A percentile compares a stretch with the other conserved stretches of the same genome.
Conservation (phyloP, 805 yeast genomes). For the Cyberlindnera nakhonratchasimensis region DNA sequence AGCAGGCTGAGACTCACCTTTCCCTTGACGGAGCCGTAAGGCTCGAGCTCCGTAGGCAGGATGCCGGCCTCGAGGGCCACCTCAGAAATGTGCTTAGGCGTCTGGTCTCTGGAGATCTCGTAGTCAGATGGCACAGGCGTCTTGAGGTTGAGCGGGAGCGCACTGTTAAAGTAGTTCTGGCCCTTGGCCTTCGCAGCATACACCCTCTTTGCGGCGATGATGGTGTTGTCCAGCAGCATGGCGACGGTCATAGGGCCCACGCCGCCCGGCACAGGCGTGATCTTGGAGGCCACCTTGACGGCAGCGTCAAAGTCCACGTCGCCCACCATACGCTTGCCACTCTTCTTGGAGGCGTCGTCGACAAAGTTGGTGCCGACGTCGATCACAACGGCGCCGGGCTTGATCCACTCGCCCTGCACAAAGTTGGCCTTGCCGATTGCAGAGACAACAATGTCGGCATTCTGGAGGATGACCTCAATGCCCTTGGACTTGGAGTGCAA, state of each 20-base stretch:
- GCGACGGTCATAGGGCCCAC: slow-evolving; percentile 96
- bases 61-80: slow-evolving; percentile 63
- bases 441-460: slow-evolving; percentile 74
- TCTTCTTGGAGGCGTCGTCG: slow-evolving; percentile 59
- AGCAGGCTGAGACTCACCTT: slow-evolving; percentile 64
- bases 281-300: slow-evolving; percentile 49
- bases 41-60: slow-evolving; percentile 60
- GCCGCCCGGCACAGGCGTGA: slow-evolving; percentile 89
- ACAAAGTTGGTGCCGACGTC: slow-evolving; percentile 83
- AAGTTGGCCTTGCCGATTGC: slow-evolving; percentile 72
- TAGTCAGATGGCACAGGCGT: slow-evolving; percentile 79
- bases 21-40: slow-evolving; percentile 72
- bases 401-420: slow-evolving; percentile 73
- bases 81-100: slow-evolving; percentile 64
- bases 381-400: slow-evolving; percentile 62
- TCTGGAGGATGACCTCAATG: slow-evolving; percentile 45
- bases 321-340: slow-evolving; percentile 72
- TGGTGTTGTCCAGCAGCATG: slow-evolving; percentile 69
- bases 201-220: slow-evolving; percentile 59
- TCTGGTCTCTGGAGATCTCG: slow-evolving; percentile 72
- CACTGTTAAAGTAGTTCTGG: slow-evolving; percentile 22
- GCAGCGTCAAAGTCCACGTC: slow-evolving; percentile 68
- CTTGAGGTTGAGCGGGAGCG: slow-evolving; percentile 51
- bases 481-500: slow-evolving; percentile 66
- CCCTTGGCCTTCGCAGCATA: slow-evolving; percentile 4